A percentile compares a stretch with the other conserved stretches of the same genome.
phyloP scores from a whole-genome alignment of 2,329 filamentous ascomycete species.

The Phyllosticta capitalensis region DNA sequence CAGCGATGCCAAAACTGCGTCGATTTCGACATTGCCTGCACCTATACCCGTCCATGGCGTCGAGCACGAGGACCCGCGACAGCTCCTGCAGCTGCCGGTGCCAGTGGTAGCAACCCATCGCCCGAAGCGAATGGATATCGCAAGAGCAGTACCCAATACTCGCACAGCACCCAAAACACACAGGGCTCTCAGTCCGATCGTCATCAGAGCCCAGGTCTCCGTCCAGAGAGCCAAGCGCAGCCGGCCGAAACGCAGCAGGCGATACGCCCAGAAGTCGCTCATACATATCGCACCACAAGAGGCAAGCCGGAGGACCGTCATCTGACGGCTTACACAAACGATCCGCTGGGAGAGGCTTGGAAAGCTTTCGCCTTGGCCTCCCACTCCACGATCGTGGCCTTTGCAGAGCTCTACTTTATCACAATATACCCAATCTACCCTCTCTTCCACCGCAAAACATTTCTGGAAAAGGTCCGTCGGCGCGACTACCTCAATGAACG shows the following conservation, averaged over 20 bases:
- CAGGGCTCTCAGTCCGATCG: slow-evolving; percentile 1
- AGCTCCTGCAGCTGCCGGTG: no score
- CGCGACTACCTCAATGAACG: slow-evolving; percentile 36
- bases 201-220: not conserved
- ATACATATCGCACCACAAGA: not conserved
- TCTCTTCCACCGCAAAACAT: slow-evolving; percentile 41
- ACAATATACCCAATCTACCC: slow-evolving; percentile 47
- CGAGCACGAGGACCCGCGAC: slow-evolving; percentile 16
- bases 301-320: slow-evolving; percentile 6
- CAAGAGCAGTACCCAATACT: not conserved
- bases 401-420: slow-evolving; percentile 39
- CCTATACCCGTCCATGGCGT: slow-evolving; percentile 37
- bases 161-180: not conserved
- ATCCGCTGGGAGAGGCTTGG: slow-evolving; percentile 27
- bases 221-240: not conserved
- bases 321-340: slow-evolving; percentile 14
- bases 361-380: slow-evolving; percentile 33
- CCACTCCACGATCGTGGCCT: slow-evolving; percentile 32
- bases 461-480: slow-evolving; percentile 31
- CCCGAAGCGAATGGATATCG: not conserved
- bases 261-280: not conserved
- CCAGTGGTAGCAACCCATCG: not conserved
- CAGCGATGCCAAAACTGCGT: slow-evolving; percentile 40
- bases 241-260: not conserved
- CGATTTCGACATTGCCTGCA: slow-evolving; percentile 42